phyloP scores from a whole-genome alignment of 2,329 filamentous ascomycete species.

The Stachybotrys chartarum region DNA sequence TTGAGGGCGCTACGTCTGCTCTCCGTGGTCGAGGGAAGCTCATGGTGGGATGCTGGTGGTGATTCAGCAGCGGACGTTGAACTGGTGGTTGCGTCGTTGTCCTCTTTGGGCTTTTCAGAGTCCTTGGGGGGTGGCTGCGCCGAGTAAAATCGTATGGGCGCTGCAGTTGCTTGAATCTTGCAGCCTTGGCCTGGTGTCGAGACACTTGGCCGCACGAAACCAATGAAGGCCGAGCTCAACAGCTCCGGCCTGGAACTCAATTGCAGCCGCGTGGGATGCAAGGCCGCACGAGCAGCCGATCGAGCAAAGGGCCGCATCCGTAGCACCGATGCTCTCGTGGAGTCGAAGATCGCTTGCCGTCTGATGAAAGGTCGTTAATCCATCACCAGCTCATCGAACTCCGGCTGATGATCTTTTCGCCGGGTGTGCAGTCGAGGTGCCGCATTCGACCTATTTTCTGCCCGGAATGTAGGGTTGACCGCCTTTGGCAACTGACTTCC shows the following conservation, averaged over 20 bases:
- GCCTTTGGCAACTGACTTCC: neutral
- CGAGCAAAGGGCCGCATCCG: conserved; percentile 28
- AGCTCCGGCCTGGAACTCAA: conserved; percentile 2
- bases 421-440: neutral
- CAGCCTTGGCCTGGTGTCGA: conserved; percentile 11
- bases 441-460: neutral
- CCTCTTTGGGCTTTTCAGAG: neutral
- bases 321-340: neutral
- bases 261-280: conserved; percentile 18
- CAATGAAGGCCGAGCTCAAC: neutral
- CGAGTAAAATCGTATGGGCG: conserved; percentile 16
- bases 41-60: conserved; percentile 6
- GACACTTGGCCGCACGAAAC: neutral
- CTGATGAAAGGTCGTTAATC: neutral
- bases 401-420: neutral
- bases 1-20: conserved; percentile 24
- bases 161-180: conserved; percentile 12
- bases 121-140: conserved; percentile 10
- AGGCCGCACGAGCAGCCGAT: conserved; percentile 20
- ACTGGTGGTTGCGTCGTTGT: conserved; percentile 1
- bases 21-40: conserved; percentile 25
- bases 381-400: neutral
- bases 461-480: neutral
- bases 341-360: too few relatives aligned
- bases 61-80: conserved; percentile 8